A percentile compares a stretch with the other conserved stretches of the same genome.
Conservation (phyloP, 805 yeast species). For the Candida gorgasii region DNA sequence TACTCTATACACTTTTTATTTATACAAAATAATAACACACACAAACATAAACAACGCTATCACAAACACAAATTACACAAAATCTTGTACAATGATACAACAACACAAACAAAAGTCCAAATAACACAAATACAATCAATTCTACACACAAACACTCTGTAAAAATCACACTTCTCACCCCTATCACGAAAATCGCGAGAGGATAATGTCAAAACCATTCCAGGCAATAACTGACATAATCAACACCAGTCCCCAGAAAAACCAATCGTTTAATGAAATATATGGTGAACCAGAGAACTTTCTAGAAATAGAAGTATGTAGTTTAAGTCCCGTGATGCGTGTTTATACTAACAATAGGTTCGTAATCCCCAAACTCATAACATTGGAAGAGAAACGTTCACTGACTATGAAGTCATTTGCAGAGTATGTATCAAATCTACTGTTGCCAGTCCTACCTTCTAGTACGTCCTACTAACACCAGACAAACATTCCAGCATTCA, state of each 20-base stretch:
- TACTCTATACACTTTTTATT: too few species aligned
- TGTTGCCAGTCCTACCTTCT: slow-evolving; percentile 15
- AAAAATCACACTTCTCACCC: not conserved
- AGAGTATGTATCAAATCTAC: slow-evolving; percentile 29
- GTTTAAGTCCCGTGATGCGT: not conserved
- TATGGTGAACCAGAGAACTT: slow-evolving; percentile 96
- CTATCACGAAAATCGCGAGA: too few species aligned
- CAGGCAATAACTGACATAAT: slow-evolving; percentile 46
- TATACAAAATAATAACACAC: too few species aligned
- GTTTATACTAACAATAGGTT: slow-evolving; percentile 22
- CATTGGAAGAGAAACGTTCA: slow-evolving; percentile 64
- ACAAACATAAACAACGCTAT: too few species aligned
- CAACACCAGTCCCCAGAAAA: slow-evolving; percentile 29
- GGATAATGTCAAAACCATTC: slow-evolving; percentile 33
- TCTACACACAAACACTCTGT: too few species aligned
- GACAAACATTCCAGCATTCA: slow-evolving; percentile 89
- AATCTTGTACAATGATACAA: too few species aligned
- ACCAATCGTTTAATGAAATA: slow-evolving; percentile 72
- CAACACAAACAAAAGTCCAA: not conserved
- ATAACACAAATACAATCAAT: too few species aligned
- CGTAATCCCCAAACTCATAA: slow-evolving; percentile 78
- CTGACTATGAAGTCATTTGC: slow-evolving; percentile 90
- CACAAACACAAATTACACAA: too few species aligned
- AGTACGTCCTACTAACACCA: slow-evolving; percentile 18
- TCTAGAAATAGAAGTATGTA: slow-evolving; percentile 78